Conservation (phyloP, 2,329 filamentous ascomycete genomes). For the Hymenoscyphus infarciens region DNA sequence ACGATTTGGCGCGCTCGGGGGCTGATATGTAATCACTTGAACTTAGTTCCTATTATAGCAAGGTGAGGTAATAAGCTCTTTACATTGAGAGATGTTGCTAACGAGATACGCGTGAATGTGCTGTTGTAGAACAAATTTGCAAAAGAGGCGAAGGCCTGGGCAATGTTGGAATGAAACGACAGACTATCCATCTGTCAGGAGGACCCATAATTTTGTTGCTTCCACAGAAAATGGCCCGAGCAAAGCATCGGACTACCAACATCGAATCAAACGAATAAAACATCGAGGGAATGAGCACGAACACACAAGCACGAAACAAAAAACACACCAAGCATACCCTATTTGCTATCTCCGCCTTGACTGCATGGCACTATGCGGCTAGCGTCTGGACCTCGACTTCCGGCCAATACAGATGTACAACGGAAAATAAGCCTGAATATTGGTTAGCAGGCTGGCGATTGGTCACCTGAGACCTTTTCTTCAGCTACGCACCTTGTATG, state of each 20-base stretch:
- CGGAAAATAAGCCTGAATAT: conserved; percentile 53
- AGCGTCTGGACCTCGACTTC: conserved; percentile 44
- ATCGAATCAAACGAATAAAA: neutral
- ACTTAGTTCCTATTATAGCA: neutral
- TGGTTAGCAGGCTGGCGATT: neutral
- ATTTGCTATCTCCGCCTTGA: neutral
- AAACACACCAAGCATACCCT: neutral
- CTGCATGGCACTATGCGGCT: neutral
- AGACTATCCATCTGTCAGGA: neutral
- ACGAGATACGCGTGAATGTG: neutral
- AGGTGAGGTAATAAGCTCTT: neutral
- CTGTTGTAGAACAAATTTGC: too few relatives aligned
- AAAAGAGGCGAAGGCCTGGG: too few relatives aligned
- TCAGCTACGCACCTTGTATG: conserved; percentile 47
- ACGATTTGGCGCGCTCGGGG: neutral
- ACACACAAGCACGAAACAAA: neutral
- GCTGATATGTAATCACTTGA: neutral
- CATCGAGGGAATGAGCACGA: neutral
- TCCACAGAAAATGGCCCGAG: conserved; percentile 2
- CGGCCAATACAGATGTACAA: conserved; percentile 62
- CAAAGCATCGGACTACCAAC: neutral
- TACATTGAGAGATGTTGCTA: neutral
- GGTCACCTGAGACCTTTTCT: neutral
- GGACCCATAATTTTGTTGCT: neutral
- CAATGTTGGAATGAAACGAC: too few relatives aligned